Base-by-base conservation (phyloP, 2,329 filamentous ascomycete genomes). In the Penicillium sp. region DNA sequence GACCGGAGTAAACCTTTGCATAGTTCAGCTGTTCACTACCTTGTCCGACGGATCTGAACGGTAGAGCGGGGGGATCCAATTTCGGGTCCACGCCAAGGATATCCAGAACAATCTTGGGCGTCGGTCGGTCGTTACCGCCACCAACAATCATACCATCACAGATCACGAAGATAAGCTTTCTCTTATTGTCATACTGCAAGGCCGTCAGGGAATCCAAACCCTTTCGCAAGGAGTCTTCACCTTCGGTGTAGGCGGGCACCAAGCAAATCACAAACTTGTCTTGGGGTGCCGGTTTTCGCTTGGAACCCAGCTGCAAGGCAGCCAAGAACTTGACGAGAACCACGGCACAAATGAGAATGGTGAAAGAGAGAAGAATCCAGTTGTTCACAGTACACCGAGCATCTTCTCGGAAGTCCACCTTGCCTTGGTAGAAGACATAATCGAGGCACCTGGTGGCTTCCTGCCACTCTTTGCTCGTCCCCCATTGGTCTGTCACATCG, bases 111-210 rank as follows among this genome's bases (percentile, higher is more conserved):
- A 99, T 99, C 60, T 93, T 87, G 44, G 95, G 95, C 0, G 95
- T 99, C 7, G 95, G 91, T 60, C 92, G 86, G 74, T 99, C 95
- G 76, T 99, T 99, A 70, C 95, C 95, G 78, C 97, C 93, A 69
- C 95, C 95, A 64, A 99, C 96, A 80, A 99, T 99, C 93, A 99
- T 98, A 77, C 95, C 95, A 71, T 99, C 95, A 70, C 95, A 99
- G 62, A 99, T 82, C 60, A 99, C 83, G 64, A 96, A 87, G 26
- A 99, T 81, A 13, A 99, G 83, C 81, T 99, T 99, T 70, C 95
- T 91, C 81, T 99, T 99, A 73, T 99, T 93, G 69, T 99, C 95
- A 68, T 99, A 99, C 65, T 96, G 89, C 16, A 99, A 83, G 13
- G 93, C 91, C 16, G 95, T 97, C 57, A 98, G 83, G 1, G 95